Conservation (phyloP, 2,329 filamentous ascomycete genomes). For the Meredithiella fracta region DNA sequence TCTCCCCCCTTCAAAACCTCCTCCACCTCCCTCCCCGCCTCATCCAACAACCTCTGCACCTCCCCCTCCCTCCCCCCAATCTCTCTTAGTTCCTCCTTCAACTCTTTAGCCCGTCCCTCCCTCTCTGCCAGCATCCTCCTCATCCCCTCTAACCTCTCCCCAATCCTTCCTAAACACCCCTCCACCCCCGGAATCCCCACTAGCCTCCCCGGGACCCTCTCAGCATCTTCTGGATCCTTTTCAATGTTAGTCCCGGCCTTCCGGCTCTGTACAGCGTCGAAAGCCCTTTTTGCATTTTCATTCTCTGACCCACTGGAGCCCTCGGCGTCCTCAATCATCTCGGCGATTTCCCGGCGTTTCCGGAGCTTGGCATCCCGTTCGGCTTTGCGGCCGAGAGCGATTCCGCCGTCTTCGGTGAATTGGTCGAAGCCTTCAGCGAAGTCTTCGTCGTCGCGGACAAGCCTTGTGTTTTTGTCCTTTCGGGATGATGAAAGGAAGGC, state of each 20-base stretch:
- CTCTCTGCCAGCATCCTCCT: constrained; percentile 45
- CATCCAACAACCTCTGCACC: constrained; percentile 64
- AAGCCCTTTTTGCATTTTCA: constrained; percentile 59
- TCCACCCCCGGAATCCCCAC: constrained; percentile 54
- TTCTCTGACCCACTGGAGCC: constrained; percentile 52
- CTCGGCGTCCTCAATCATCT: constrained; percentile 68
- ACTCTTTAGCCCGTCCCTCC: constrained; percentile 44
- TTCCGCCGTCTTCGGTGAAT: constrained; percentile 68
- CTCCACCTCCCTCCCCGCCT: constrained; percentile 53
- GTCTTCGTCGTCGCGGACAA: constrained; percentile 78
- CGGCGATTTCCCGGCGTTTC: constrained; percentile 62
- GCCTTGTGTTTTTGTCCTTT: constrained; percentile 54
- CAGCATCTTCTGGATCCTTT: constrained; percentile 18
- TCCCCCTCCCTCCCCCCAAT: constrained; percentile 56
- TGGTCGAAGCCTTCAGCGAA: constrained; percentile 87
- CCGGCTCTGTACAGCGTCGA: constrained; percentile 72
- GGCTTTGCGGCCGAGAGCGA: constrained; percentile 63
- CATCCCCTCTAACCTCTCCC: constrained; percentile 44
- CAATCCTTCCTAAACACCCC: constrained; percentile 48
- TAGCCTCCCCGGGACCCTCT: constrained; percentile 7
- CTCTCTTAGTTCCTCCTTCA: constrained; percentile 51
- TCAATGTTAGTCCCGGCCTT: constrained; percentile 36
- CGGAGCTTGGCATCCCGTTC: constrained; percentile 52
- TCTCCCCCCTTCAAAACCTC: constrained; percentile 23
- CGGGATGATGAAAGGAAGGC: constrained; percentile 22